Base-by-base conservation (phyloP, 2,329 filamentous ascomycete genomes). In the Trichoderma cornu-damae region DNA sequence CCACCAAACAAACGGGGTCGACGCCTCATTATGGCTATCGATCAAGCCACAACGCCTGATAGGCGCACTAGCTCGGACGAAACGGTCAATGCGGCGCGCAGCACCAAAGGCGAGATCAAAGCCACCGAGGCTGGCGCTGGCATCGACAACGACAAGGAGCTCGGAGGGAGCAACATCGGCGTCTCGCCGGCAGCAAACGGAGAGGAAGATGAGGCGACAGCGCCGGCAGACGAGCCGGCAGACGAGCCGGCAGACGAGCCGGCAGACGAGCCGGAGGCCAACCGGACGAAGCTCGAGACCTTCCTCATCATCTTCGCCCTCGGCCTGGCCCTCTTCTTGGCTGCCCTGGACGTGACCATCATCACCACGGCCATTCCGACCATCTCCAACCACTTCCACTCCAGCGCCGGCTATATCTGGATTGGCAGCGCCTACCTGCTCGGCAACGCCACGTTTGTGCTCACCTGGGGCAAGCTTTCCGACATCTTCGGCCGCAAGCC, bases 391-490 rank as follows among this genome's bases (percentile, higher is more conserved):
- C 77, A 87, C 59, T 81, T 92, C 60, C 67, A 83, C 43, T 88
- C 87, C 5, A 82, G 82, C 3, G 75, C 81, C 14, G 88, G 87
- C 22, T 92, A 91, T 71, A 81, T 85, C 51, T 92, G 88, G 89
- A 85, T 93, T 60, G 88, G 88, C 12, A 84, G 81, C 35, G 83
- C 87, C 2, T 93, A 88, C 66, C 76, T 90, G 6, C 80, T 92
- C 9, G 86, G 84, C 56, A 86, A 84, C 66, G 84, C 87, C 1
- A 81, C 77, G 69, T 79, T 81, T 1, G 82, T 83, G 0, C 86
- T 87, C 0, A 83, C 86, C 49, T 92, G 87, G 88, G 86, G 85
- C 57, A 81, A 82, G 64, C 66, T 83, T 46, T 78, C 78, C 40
- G 81, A 84, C 61, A 80, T 84, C 55, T 84, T 79, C 69, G 80